These are phyloP conservation scores for Nemania sp. DNA, from an alignment of 2,329 filamentous ascomycete species.

Conservation along the genomic window DNA sequence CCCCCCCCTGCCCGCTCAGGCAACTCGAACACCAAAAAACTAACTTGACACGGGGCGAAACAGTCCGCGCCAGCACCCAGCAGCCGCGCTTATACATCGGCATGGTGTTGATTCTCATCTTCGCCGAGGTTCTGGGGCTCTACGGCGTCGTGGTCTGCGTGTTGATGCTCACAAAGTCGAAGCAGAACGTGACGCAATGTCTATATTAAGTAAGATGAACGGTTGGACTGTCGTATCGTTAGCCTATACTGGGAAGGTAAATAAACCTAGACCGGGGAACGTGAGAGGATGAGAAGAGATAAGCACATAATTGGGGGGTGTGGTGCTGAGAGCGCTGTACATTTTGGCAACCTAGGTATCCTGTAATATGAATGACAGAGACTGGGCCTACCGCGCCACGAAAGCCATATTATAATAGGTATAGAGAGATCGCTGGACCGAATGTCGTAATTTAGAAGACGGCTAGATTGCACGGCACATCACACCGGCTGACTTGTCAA, in stretches of 20 bases:
- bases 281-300: background rate
- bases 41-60: slow-evolving; percentile 22
- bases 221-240: background rate
- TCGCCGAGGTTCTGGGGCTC: slow-evolving; percentile 51
- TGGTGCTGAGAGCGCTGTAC: background rate
- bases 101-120: slow-evolving; percentile 55
- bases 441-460: background rate
- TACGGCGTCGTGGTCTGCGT: slow-evolving; percentile 47
- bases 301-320: background rate
- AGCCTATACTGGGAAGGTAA: background rate
- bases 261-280: background rate
- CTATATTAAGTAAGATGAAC: slow-evolving; percentile 35
- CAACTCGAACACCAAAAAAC: background rate
- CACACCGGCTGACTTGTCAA: background rate
- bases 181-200: slow-evolving; percentile 46
- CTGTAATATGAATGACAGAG: background rate
- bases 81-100: slow-evolving; percentile 53
- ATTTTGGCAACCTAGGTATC: background rate
- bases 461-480: background rate
- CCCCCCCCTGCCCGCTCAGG: background rate
- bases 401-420: background rate
- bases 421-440: background rate
- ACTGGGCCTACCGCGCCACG: too few species aligned
- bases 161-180: slow-evolving; percentile 52
- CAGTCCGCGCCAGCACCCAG: slow-evolving; percentile 51